Evolutionary conservation across 169 alveolate genomes (phyloP).

Genomic region (Eimeria praecox): DNA sequence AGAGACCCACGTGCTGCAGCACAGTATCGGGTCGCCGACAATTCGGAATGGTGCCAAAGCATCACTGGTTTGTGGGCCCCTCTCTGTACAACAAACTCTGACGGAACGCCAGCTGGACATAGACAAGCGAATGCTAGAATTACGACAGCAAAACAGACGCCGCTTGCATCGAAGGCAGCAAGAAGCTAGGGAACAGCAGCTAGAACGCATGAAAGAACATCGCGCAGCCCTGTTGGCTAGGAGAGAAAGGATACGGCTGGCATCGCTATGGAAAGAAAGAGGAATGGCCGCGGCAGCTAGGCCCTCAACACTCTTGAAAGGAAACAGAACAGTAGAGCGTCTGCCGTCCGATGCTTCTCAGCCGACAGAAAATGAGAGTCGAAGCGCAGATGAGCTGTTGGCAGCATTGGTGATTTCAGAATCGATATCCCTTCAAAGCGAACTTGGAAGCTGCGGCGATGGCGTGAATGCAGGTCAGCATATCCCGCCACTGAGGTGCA

Average conservation of each 20-base stretch:
- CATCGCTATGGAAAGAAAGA: conserved; percentile 63
- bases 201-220: conserved; percentile 48
- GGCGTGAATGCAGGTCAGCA: conserved; percentile 31
- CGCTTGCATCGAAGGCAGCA: conserved; percentile 67
- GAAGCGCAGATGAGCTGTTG: conserved; percentile 40
- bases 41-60: not conserved
- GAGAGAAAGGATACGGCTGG: conserved; percentile 25
- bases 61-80: conserved; percentile 66
- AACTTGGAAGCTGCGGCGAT: not conserved
- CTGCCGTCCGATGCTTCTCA: not conserved
- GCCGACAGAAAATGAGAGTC: conserved; percentile 19
- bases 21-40: not conserved
- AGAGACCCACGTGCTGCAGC: not conserved
- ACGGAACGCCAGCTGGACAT: conserved; percentile 54
- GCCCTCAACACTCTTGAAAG: not conserved
- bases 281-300: conserved; percentile 76
- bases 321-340: not conserved
- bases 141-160: conserved; percentile 63
- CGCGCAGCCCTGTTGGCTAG: conserved; percentile 67
- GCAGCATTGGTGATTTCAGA: conserved; percentile 66
- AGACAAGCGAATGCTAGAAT: conserved; percentile 50
- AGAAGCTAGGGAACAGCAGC: conserved; percentile 54
- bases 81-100: conserved; percentile 54
- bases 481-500: not conserved
- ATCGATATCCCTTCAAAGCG: conserved; percentile 48